Evolutionary conservation across 2,329 filamentous ascomycete species (phyloP).

Genomic region (Penicillium sp.): DNA sequence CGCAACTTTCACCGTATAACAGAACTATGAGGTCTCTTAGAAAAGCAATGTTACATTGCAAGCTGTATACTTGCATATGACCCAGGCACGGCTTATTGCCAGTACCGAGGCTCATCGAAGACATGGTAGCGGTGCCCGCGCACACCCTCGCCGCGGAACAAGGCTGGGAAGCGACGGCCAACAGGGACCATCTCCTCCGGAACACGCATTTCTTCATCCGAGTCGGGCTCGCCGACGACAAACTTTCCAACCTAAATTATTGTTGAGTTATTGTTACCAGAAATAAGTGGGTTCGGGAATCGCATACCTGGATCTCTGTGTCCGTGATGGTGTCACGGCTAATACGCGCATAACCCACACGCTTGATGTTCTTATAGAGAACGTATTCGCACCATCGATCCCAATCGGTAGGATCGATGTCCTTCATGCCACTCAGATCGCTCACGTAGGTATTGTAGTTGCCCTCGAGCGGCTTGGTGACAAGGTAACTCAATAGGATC

Average conservation of each 20-base stretch:
- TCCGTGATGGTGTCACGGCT: slow-evolving; percentile 90
- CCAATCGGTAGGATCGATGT: slow-evolving; percentile 89
- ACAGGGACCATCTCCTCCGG: slow-evolving; percentile 67
- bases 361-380: slow-evolving; percentile 79
- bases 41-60: slow-evolving; percentile 2
- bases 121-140: slow-evolving; percentile 90
- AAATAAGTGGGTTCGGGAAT: slow-evolving; percentile 6
- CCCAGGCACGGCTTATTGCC: slow-evolving; percentile 30
- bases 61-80: neutral
- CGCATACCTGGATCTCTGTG: slow-evolving; percentile 83
- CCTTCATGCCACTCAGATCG: slow-evolving; percentile 80
- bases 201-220: slow-evolving; percentile 59
- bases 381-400: slow-evolving; percentile 99
- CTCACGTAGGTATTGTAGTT: slow-evolving; percentile 98
- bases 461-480: slow-evolving; percentile 80
- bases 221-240: slow-evolving; percentile 65
- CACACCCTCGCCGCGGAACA: slow-evolving; percentile 81
- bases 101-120: slow-evolving; percentile 82
- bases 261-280: slow-evolving; percentile 12
- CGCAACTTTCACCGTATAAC: slow-evolving; percentile 8
- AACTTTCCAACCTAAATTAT: slow-evolving; percentile 73
- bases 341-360: slow-evolving; percentile 83
- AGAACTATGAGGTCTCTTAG: slow-evolving; percentile 5
- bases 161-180: slow-evolving; percentile 72
- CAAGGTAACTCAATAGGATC: slow-evolving; percentile 84